These are phyloP conservation scores for sunflower (Helianthus annuus) DNA, from an alignment of 129 eudicot species.

Conservation along the genomic window HanXRQr2.0-SUNRISE NC_035437.2:2407226-2407725, in stretches of 20 bases:
- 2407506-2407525: slow-evolving; percentile 43
- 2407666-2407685: slow-evolving; percentile 97
- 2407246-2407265: neutral
- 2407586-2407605: slow-evolving; percentile 45
- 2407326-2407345: slow-evolving; percentile 47
- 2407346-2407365: slow-evolving; percentile 38
- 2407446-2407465: slow-evolving; percentile 48
- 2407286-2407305: slow-evolving; percentile 2
- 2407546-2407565: slow-evolving; percentile 63
- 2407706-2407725: slow-evolving; percentile 33
- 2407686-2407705: slow-evolving; percentile 65
- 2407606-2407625: slow-evolving; percentile 47
- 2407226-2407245: slow-evolving; percentile 41
- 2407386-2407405: slow-evolving; percentile 33
- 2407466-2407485: slow-evolving; percentile 42
- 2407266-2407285: neutral
- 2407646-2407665: slow-evolving; percentile 74
- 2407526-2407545: slow-evolving; percentile 46
- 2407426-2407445: slow-evolving; percentile 45
- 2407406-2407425: slow-evolving; percentile 43
- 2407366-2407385: slow-evolving; percentile 46
- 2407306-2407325: slow-evolving; percentile 30
- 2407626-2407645: slow-evolving; percentile 36
- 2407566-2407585: slow-evolving; percentile 43
- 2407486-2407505: slow-evolving; percentile 61